phyloP scores from a whole-genome alignment of 164 flowering plant species.

The Aristolochia californica region DNA sequence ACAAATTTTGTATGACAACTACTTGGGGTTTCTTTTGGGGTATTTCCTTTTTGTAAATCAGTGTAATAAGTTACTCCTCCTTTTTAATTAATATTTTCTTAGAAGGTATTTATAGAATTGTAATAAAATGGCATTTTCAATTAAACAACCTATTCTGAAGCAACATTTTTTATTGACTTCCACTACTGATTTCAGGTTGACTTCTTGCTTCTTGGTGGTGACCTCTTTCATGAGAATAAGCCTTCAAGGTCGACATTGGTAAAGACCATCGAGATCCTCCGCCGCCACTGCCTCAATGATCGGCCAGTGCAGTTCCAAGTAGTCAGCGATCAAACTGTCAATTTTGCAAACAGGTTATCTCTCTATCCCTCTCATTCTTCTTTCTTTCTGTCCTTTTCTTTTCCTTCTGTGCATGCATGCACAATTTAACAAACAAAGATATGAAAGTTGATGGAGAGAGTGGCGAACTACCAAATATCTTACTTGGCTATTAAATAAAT shows the following conservation, averaged over 20 bases:
- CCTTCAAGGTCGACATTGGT: conserved; percentile 91
- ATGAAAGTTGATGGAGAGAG: too few species aligned
- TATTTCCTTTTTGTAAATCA: too few species aligned
- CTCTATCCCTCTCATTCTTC: background rate
- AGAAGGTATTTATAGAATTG: too few species aligned
- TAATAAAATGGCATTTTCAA: too few species aligned
- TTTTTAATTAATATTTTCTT: too few species aligned
- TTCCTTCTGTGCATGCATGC: background rate
- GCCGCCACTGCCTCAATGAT: conserved; percentile 82
- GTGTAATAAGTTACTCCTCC: too few species aligned
- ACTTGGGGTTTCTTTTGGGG: too few species aligned
- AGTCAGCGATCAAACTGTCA: conserved; percentile 94
- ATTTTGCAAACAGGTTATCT: conserved; percentile 69
- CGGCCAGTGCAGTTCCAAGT: conserved; percentile 93
- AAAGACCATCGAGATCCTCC: conserved; percentile 85
- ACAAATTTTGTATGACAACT: too few species aligned
- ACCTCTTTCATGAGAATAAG: conserved; percentile 97
- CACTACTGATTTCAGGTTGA: conserved; percentile 49
- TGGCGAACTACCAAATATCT: too few species aligned
- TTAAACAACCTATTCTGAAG: too few species aligned
- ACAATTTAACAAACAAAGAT: background rate
- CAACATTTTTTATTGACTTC: too few species aligned
- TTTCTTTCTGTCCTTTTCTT: background rate
- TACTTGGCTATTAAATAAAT: too few species aligned
- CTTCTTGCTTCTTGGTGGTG: conserved; percentile 91